Evolutionary conservation across 495 filamentous ascomycete genomes (phyloP).

Genomic region (Massariosphaeria phaeospora): DNA sequence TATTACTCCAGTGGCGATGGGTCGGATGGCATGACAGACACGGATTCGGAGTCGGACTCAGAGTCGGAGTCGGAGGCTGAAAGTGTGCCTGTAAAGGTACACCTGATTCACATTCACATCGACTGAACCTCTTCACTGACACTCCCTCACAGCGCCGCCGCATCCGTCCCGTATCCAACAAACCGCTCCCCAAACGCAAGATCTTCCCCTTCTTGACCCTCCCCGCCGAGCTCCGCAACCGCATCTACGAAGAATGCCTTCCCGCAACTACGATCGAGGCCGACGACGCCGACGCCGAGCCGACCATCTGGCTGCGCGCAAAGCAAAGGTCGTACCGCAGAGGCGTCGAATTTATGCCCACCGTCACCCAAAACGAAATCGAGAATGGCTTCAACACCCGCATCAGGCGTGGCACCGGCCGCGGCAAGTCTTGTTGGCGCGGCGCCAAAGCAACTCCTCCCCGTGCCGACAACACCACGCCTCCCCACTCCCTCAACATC

Average conservation of each 20-base stretch:
- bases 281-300: background rate
- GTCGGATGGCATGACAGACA: background rate
- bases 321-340: constrained; percentile 1
- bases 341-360: background rate
- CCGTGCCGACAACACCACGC: too few species aligned
- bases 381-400: too few species aligned
- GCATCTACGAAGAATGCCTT: constrained; percentile 11
- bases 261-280: background rate
- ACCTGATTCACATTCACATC: background rate
- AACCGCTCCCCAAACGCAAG: constrained; percentile 3
- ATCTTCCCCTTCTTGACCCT: constrained; percentile 15
- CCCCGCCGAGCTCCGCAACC: constrained; percentile 14
- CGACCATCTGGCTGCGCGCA: background rate
- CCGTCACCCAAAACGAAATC: too few species aligned
- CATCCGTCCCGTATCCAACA: background rate
- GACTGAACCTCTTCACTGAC: background rate
- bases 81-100: background rate
- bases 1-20: background rate
- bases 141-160: background rate
- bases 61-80: background rate
- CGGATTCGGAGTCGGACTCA: constrained; percentile 2
- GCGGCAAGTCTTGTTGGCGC: too few species aligned
- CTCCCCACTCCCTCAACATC: too few species aligned
- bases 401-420: too few species aligned
- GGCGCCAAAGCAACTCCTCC: too few species aligned